Evolutionary conservation across 2,329 filamentous ascomycete genomes (phyloP).

Genomic region (Diaporthe destruens): DNA sequence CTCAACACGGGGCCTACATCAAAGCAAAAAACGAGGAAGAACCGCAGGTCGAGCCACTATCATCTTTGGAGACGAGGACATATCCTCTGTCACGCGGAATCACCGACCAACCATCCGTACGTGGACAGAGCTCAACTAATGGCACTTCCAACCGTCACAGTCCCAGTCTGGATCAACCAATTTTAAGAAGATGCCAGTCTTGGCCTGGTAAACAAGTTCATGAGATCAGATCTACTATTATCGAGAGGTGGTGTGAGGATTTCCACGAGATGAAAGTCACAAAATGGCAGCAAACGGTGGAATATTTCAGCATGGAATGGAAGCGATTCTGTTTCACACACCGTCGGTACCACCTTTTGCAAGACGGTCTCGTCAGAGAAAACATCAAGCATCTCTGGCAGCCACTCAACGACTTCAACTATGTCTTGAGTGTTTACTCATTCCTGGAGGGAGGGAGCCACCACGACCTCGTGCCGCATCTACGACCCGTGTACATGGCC

Average conservation of each 20-base stretch:
- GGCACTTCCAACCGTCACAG: background rate
- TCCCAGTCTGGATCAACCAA: background rate
- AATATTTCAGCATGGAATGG: background rate
- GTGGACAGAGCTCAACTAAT: background rate
- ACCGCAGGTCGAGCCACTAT: background rate
- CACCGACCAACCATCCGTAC: background rate
- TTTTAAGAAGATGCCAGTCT: background rate
- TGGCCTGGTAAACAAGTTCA: background rate
- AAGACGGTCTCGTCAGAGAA: background rate
- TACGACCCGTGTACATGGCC: background rate
- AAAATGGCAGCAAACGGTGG: background rate
- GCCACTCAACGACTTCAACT: constrained; percentile 18
- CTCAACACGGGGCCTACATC: background rate
- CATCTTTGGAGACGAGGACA: background rate
- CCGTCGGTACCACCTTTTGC: background rate
- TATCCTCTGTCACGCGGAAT: background rate
- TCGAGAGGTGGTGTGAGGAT: constrained; percentile 7
- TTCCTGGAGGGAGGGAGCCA: background rate
- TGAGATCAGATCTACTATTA: background rate
- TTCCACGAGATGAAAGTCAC: background rate
- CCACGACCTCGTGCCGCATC: background rate
- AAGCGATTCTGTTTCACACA: constrained; percentile 13
- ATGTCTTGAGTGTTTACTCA: constrained; percentile 11
- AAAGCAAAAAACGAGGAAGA: background rate
- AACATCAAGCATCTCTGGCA: background rate